Evolutionary conservation across 352 stramenopile species (phyloP).

Genomic region (Phytophthora lateralis): DNA sequence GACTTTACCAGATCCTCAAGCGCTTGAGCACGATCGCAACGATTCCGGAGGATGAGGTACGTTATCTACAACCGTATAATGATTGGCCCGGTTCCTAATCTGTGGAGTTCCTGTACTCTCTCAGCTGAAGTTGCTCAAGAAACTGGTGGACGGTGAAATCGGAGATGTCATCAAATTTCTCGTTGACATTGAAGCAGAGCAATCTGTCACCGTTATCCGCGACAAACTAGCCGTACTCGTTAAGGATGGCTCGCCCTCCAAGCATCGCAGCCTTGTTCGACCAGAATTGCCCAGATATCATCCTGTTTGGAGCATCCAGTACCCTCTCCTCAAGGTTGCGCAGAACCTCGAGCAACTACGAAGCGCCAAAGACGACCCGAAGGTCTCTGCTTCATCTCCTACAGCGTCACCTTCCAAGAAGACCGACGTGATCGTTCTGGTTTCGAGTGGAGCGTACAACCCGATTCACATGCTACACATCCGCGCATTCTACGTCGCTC

Average conservation of each 20-base stretch:
- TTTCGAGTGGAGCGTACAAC: constrained; percentile 78
- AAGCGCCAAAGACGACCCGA: not conserved
- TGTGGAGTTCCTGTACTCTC: not conserved
- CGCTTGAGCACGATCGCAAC: constrained; percentile 49
- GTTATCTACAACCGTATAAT: not conserved
- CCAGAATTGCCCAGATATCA: constrained; percentile 42
- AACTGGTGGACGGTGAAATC: constrained; percentile 72
- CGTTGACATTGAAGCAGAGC: constrained; percentile 49
- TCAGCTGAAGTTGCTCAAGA: constrained; percentile 71
- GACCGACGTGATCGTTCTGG: constrained; percentile 73
- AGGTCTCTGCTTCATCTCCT: not conserved
- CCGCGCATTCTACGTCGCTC: constrained; percentile 75
- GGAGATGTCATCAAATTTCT: constrained; percentile 75
- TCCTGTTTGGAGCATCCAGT: constrained; percentile 66
- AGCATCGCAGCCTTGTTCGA: constrained; percentile 39
- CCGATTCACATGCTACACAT: constrained; percentile 82
- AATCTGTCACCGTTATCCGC: constrained; percentile 31
- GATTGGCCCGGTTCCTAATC: constrained; percentile 6
- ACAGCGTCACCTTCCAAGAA: constrained; percentile 36
- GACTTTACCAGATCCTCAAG: constrained; percentile 73
- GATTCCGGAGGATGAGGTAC: constrained; percentile 65
- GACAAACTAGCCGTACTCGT: constrained; percentile 47
- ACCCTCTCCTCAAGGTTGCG: constrained; percentile 73
- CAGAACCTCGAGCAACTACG: constrained; percentile 62
- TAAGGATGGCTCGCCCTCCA: constrained; percentile 61